Evolutionary conservation across 2,329 filamentous ascomycete genomes (phyloP).

Genomic region (Ophiostoma quercus): DNA sequence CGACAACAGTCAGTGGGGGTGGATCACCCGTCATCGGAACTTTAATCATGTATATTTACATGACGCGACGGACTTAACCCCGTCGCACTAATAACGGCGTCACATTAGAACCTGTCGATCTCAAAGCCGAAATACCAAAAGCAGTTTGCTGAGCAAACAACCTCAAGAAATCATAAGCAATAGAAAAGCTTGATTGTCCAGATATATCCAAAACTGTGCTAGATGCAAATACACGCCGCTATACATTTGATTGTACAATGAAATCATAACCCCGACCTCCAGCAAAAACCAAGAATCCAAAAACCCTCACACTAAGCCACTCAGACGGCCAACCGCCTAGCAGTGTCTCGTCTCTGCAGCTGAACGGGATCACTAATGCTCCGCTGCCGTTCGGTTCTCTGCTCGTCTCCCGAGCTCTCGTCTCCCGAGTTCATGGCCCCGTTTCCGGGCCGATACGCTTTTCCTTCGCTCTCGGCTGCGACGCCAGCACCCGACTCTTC

Average conservation of each 20-base stretch:
- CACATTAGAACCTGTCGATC: background rate
- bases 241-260: background rate
- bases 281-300: background rate
- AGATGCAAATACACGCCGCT: background rate
- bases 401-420: conserved; percentile 45
- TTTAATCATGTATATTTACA: background rate
- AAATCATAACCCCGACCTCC: background rate
- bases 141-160: background rate
- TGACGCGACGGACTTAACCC: background rate
- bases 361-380: conserved; percentile 34
- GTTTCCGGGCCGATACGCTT: background rate
- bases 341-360: conserved; percentile 27
- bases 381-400: conserved; percentile 37
- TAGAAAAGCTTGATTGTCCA: background rate
- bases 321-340: conserved; percentile 19
- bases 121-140: background rate
- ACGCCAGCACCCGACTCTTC: background rate
- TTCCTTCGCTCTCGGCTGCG: background rate
- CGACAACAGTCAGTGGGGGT: background rate
- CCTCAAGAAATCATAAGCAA: background rate
- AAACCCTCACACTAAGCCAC: background rate
- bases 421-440: conserved; percentile 52
- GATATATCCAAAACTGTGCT: background rate
- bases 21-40: conserved; percentile 15
- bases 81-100: background rate